phyloP scores from a whole-genome alignment of 805 yeast genomes.

The Ogataea henricii region DNA sequence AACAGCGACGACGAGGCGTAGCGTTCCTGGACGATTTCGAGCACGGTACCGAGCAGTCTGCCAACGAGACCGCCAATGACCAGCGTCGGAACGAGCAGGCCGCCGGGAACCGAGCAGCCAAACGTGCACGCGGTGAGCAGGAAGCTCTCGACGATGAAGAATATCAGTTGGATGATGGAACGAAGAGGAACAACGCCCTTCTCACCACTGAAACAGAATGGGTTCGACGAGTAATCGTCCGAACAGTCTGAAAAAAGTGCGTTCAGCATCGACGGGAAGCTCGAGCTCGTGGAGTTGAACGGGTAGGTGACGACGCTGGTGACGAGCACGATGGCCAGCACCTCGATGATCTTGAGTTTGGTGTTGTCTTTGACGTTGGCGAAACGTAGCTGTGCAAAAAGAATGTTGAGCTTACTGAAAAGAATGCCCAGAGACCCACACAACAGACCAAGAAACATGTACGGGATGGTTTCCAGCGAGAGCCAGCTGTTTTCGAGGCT shows the following conservation, averaged over 20 bases:
- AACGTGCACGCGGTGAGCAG: slow-evolving; percentile 66
- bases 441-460: slow-evolving; percentile 63
- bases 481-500: slow-evolving; percentile 74
- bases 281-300: slow-evolving; percentile 51
- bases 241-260: slow-evolving; percentile 70
- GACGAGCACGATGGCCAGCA: slow-evolving; percentile 46
- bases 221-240: slow-evolving; percentile 15
- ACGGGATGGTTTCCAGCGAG: slow-evolving; percentile 68
- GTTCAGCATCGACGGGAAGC: slow-evolving; percentile 58
- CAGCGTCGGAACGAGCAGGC: slow-evolving; percentile 62
- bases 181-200: slow-evolving; percentile 39
- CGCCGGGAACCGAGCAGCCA: slow-evolving; percentile 71
- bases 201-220: slow-evolving; percentile 28
- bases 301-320: slow-evolving; percentile 63
- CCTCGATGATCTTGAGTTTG: slow-evolving; percentile 45
- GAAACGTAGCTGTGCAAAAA: slow-evolving; percentile 40
- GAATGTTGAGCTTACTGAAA: slow-evolving; percentile 50
- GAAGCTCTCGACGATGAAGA: slow-evolving; percentile 52
- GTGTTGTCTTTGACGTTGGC: slow-evolving; percentile 28
- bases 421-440: slow-evolving; percentile 70
- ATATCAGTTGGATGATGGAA: slow-evolving; percentile 33
- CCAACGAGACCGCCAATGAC: slow-evolving; percentile 65
- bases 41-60: slow-evolving; percentile 52
- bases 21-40: slow-evolving; percentile 48
- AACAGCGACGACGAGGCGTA: slow-evolving; percentile 41